Percentiles rank a stretch among this genome's conserved stretches.
phyloP scores from a whole-genome alignment of 495 filamentous ascomycete genomes.

The Sordaria brevicollis region DNA sequence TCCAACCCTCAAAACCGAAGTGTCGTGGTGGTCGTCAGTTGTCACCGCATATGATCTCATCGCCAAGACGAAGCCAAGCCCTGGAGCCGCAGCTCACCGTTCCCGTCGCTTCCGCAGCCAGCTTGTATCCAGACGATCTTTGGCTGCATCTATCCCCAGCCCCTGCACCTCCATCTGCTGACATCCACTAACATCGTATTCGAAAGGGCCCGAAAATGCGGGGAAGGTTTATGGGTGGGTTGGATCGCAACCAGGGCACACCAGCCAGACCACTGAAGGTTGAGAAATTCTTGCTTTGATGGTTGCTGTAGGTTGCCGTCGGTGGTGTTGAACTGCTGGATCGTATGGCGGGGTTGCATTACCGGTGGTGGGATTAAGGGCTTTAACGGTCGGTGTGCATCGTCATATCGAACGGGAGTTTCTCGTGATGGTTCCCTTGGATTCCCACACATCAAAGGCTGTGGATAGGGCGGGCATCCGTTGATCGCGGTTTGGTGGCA shows the following conservation, averaged over 20 bases:
- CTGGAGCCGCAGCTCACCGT: neutral
- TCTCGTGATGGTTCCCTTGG: too few species aligned
- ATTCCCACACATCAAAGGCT: too few species aligned
- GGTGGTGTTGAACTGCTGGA: neutral
- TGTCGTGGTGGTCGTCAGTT: too few species aligned
- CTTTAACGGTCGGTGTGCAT: neutral
- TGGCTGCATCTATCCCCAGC: too few species aligned
- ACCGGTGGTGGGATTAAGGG: neutral
- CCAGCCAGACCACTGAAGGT: too few species aligned
- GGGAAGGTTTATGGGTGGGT: neutral
- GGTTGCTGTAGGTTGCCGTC: neutral
- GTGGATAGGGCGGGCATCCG: too few species aligned
- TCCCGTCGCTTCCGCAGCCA: neutral
- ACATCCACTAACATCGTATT: neutral
- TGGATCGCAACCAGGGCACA: neutral
- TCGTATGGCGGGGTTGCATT: neutral
- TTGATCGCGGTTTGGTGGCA: too few species aligned
- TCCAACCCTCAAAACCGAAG: neutral
- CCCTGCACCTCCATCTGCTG: neutral
- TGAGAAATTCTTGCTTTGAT: too few species aligned
- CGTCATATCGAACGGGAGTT: neutral
- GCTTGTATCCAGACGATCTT: too few species aligned
- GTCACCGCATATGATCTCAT: neutral
- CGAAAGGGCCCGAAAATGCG: neutral
- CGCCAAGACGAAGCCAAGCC: neutral